These are phyloP conservation scores for Aspergillus costaricaensis DNA, from an alignment of 2,329 filamentous ascomycete genomes.

Conservation along the genomic window DNA sequence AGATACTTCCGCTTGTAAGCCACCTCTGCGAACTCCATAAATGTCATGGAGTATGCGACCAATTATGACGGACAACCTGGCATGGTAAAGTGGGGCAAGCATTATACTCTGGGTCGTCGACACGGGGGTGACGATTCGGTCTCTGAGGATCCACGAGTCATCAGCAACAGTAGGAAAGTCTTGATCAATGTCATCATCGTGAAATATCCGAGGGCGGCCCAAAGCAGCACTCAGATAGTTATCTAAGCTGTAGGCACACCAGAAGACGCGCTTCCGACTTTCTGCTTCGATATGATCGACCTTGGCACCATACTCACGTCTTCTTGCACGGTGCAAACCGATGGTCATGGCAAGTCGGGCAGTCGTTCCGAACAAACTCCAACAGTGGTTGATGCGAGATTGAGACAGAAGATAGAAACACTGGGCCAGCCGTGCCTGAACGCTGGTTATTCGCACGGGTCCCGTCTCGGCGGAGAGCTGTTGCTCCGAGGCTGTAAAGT, in stretches of 20 bases:
- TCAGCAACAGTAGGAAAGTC: constrained; percentile 24
- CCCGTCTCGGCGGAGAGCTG: constrained; percentile 37
- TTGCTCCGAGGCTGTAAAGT: constrained; percentile 31
- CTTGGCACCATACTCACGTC: constrained; percentile 10
- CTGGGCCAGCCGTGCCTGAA: constrained; percentile 45
- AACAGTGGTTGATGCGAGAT: constrained; percentile 39
- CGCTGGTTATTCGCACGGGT: constrained; percentile 34
- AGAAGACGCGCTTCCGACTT: constrained; percentile 21
- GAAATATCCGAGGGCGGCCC: constrained; percentile 21
- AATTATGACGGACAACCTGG: constrained; percentile 48
- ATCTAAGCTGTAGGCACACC: constrained; percentile 23
- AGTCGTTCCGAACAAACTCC: constrained; percentile 37
- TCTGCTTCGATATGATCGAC: constrained; percentile 19
- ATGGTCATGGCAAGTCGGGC: constrained; percentile 37
- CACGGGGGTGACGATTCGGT: constrained; percentile 25
- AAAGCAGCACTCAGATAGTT: constrained; percentile 23
- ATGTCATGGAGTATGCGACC: constrained; percentile 49
- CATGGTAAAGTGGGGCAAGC: constrained; percentile 50
- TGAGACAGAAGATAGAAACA: constrained; percentile 39
- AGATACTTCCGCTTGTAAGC: constrained; percentile 24
- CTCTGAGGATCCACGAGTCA: constrained; percentile 22
- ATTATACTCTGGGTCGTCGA: constrained; percentile 42
- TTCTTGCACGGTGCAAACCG: constrained; percentile 29
- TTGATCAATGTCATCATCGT: constrained; percentile 24
- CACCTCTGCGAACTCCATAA: constrained; percentile 31